Conservation (phyloP, 1,284 basidiomycete genomes). For the Omphalotus olearius region DNA sequence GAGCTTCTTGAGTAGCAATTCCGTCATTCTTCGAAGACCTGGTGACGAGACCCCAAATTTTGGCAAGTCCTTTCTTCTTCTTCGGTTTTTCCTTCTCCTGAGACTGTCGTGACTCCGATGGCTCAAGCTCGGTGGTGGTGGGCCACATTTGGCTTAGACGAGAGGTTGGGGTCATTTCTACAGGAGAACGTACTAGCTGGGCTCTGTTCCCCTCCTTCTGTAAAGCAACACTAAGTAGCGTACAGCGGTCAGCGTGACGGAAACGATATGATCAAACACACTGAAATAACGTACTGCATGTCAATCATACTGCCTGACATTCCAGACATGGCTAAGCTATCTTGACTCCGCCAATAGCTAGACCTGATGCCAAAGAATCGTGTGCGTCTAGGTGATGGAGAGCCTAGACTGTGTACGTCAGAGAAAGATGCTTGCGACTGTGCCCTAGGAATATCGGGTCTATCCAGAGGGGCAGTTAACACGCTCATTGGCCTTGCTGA, state of each 20-base stretch:
- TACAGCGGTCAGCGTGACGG: not conserved
- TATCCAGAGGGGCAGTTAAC: constrained; percentile 54
- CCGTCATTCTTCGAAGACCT: constrained; percentile 44
- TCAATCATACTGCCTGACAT: constrained; percentile 81
- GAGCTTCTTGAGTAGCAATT: constrained; percentile 25
- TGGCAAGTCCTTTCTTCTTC: constrained; percentile 79
- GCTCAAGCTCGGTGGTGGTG: constrained; percentile 31
- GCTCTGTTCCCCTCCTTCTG: constrained; percentile 54
- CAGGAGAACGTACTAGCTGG: constrained; percentile 34
- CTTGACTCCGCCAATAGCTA: constrained; percentile 71
- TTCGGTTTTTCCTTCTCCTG: constrained; percentile 46
- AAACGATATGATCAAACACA: constrained; percentile 21
- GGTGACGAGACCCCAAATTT: constrained; percentile 79
- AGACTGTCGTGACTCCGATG: constrained; percentile 20
- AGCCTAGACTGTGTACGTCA: constrained; percentile 68
- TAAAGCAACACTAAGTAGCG: constrained; percentile 56
- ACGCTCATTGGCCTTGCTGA: constrained; percentile 59
- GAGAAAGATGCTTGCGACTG: constrained; percentile 77
- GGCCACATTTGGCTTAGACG: constrained; percentile 56
- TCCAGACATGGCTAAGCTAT: constrained; percentile 74
- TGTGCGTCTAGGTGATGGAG: constrained; percentile 62
- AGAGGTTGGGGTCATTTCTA: constrained; percentile 36
- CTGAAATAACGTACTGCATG: constrained; percentile 6
- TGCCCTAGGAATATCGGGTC: constrained; percentile 55
- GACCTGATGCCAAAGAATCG: constrained; percentile 84